Base-by-base conservation (phyloP, 805 yeast genomes). In the Maudiozyma pseudohumilis region DNA sequence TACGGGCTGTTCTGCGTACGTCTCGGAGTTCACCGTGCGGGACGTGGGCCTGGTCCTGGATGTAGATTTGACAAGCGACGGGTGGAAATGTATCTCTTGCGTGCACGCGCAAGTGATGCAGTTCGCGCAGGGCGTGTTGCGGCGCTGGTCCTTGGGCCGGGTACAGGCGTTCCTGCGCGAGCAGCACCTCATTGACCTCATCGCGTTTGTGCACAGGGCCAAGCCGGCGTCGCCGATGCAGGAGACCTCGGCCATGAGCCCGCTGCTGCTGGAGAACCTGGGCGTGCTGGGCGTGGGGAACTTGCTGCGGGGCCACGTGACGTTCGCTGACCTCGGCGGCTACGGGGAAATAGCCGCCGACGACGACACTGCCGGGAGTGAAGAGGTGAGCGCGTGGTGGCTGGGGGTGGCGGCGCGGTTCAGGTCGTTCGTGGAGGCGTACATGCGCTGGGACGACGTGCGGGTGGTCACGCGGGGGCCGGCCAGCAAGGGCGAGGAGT, bases 21-120 rank as follows among this genome's bases (percentile, higher is more conserved):
- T 59, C 1, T 70, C 74, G 16, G 43, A 49, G 2, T 46, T 72
- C 20, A 46, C 71, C 2, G 37, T 48, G 1, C 59, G 55, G 1
- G 56, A 64, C n/a, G 55, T 58, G 4, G 58, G 68, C 0, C 47
- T 82, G 2, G 64, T 70, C 7, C 38, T 81, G 4, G 80, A 78
- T 40, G 35, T 79, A 3, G 55, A 56, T 4, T 52, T 77, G 5
- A 73, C 81, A 0, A 49, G 54, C 1, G 41, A 53, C 2, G 87
- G 86, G 1, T 45, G 62, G 32, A 53, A 19, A 5, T n/a, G n/a
- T n/a, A n/a, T n/a, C n/a, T n/a, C n/a, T n/a, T n/a, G n/a, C n/a
- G n/a, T n/a, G n/a, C n/a, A n/a, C n/a, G n/a, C n/a, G n/a, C n/a
- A n/a, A n/a, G n/a, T n/a, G n/a, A n/a, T n/a, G n/a, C n/a, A n/a